Percentiles rank a stretch among this genome's conserved stretches.
These are phyloP conservation scores for Berkeleyomyces rouxiae DNA, from an alignment of 2,329 filamentous ascomycete genomes.

Conservation along the genomic window DNA sequence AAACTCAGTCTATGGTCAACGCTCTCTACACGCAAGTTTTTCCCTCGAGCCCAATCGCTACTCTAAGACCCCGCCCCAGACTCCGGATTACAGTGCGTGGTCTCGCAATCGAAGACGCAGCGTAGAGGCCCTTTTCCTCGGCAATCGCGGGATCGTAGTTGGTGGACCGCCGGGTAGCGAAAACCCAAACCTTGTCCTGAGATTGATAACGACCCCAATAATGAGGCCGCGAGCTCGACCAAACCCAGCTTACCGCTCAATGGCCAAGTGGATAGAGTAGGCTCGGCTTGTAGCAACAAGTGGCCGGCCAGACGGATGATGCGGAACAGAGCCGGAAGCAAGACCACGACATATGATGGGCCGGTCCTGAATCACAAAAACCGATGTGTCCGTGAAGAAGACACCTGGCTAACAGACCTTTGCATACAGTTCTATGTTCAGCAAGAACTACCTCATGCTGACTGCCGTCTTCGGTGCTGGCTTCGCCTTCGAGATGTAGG, in stretches of 20 bases:
- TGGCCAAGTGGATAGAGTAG: neutral
- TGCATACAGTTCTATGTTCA: constrained; percentile 55
- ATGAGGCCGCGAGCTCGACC: neutral
- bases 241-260: neutral
- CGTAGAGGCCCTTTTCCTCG: neutral
- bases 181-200: neutral
- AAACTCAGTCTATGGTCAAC: constrained; percentile 24
- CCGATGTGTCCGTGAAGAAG: neutral
- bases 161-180: neutral
- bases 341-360: neutral
- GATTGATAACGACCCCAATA: neutral
- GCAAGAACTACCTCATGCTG: constrained; percentile 77
- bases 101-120: neutral
- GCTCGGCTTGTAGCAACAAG: neutral
- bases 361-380: too few relatives aligned
- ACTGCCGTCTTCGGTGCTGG: constrained; percentile 70
- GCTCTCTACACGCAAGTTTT: constrained; percentile 43
- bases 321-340: neutral
- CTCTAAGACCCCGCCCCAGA: neutral
- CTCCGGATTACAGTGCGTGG: neutral
- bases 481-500: constrained; percentile 90
- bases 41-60: neutral
- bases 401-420: neutral
- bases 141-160: neutral
- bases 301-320: neutral